Evolutionary conservation across 257 asterid genomes (phyloP).

Genomic region (Knoxia roxburghii): DNA sequence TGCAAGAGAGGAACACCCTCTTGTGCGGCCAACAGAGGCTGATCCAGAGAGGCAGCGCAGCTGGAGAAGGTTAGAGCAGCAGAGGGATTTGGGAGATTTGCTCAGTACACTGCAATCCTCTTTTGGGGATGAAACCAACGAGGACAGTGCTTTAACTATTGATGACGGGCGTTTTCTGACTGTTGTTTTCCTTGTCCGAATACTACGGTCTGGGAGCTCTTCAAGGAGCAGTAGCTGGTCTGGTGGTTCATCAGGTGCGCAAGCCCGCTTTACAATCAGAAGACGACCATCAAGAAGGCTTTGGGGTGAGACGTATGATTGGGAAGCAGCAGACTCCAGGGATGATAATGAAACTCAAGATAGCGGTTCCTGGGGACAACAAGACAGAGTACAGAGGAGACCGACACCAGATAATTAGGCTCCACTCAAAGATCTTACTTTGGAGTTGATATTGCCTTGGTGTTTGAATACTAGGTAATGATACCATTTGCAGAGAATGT

Average conservation of each 20-base stretch:
- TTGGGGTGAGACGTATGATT: conserved; percentile 62
- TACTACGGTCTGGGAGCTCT: conserved; percentile 46
- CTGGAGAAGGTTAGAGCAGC: conserved; percentile 81
- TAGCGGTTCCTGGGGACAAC: conserved; percentile 22
- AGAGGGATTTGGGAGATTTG: conserved; percentile 73
- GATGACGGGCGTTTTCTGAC: conserved; percentile 71
- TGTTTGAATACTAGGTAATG: conserved; percentile 3
- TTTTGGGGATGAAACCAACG: conserved; percentile 54
- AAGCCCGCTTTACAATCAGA: conserved; percentile 41
- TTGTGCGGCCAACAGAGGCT: conserved; percentile 64
- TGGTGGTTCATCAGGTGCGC: conserved; percentile 42
- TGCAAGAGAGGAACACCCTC: conserved; percentile 72
- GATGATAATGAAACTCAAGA: conserved; percentile 39
- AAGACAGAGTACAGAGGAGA: conserved; percentile 21
- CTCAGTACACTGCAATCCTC: conserved; percentile 71
- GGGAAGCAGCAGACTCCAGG: conserved; percentile 39
- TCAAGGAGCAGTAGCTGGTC: conserved; percentile 45
- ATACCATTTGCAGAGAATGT: background rate
- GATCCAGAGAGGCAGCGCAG: conserved; percentile 81
- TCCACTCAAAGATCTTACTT: background rate
- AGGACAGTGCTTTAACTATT: conserved; percentile 44
- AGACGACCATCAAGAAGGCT: conserved; percentile 52
- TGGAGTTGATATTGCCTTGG: background rate
- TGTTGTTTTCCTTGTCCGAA: conserved; percentile 58
- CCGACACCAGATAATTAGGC: conserved; percentile 34